phyloP scores from a whole-genome alignment of 2,329 filamentous ascomycete species.

The Waltergamsia citrina region DNA sequence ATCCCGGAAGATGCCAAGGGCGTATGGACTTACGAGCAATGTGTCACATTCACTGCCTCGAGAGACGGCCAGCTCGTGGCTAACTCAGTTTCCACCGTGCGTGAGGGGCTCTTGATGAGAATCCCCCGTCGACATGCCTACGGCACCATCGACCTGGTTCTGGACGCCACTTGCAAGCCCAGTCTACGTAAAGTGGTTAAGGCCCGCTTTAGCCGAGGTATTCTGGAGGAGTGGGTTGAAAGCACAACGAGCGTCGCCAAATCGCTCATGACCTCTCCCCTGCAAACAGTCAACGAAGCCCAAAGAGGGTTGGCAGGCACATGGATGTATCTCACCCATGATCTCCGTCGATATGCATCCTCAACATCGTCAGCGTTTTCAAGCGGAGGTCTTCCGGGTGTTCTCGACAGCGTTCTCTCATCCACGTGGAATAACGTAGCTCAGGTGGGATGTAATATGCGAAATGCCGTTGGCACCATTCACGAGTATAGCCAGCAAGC shows the following conservation, averaged over 20 bases:
- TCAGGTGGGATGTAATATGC: too few relatives aligned
- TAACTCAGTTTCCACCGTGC: slow-evolving; percentile 35
- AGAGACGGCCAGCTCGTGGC: slow-evolving; percentile 31
- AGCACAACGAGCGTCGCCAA: slow-evolving; percentile 29
- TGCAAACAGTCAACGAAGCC: neutral
- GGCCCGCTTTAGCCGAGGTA: slow-evolving; percentile 46
- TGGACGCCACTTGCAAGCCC: slow-evolving; percentile 49
- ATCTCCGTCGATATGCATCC: neutral
- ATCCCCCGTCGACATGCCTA: slow-evolving; percentile 44
- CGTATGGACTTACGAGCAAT: slow-evolving; percentile 42
- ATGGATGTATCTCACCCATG: neutral
- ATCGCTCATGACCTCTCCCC: slow-evolving; percentile 15
- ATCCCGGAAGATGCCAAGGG: slow-evolving; percentile 39
- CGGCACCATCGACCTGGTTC: slow-evolving; percentile 47
- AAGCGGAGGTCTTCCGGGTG: neutral
- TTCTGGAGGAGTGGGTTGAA: slow-evolving; percentile 33
- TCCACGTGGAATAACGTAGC: neutral
- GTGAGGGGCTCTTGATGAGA: slow-evolving; percentile 42
- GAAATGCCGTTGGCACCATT: too few relatives aligned
- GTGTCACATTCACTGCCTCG: slow-evolving; percentile 42
- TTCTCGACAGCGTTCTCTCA: neutral
- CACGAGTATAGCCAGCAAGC: slow-evolving; percentile 1
- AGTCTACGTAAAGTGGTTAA: slow-evolving; percentile 52
- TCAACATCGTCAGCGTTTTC: neutral
- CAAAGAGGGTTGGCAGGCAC: neutral